Base-by-base conservation (phyloP, 192 early-diverging fungal species). In the Coemansia sp. region DNA sequence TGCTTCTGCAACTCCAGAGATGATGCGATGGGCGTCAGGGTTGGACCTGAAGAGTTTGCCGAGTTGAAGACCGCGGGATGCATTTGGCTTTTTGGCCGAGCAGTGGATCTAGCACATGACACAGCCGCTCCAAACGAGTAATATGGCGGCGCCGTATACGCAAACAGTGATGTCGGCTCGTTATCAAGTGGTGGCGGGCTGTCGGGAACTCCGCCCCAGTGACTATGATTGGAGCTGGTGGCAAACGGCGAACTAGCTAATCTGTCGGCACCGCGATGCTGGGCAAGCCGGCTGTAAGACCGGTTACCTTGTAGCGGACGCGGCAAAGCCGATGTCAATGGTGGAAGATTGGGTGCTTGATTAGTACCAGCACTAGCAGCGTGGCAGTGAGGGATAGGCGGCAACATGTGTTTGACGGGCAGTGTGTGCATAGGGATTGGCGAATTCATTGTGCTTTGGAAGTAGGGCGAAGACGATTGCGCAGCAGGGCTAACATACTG, bases 401-500 rank as follows among this genome's bases (percentile, higher is more conserved):
- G 60, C 20, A 59, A 40, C 66, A 68, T 61, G 21, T 68, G 36
- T 28, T 68, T 68, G 46, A 24, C 31, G 2, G 58, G 45, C 9
- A 68, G 23, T 9, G 13, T 61, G 9, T 59, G 66, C 58, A 59
- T 60, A 16, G 70, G 53, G 10, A 79, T 79, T 3, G 77, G 77
- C 59, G 67, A 68, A 37, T 74, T 70, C 65, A 79, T 59, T 6
- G 71, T 46, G 43, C 77, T 74, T 37, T 79, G 77, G 37, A 79
- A 79, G 37, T 79, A 79, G 5, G 69, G 67, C 3, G 69, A 65
- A 0, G 66, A 66, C 8, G 77, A 79, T 43, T 79, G 77, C 0
- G 46, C 57, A 20, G 62, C 56, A 0, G 77, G 71, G 18, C 71
- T 79, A 13, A 79, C 65, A 24, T 73, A 79, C 33, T 73, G 77